Base-by-base conservation (phyloP, 1,284 basidiomycete species). In the Neotropicomus parvogracilis region DNA sequence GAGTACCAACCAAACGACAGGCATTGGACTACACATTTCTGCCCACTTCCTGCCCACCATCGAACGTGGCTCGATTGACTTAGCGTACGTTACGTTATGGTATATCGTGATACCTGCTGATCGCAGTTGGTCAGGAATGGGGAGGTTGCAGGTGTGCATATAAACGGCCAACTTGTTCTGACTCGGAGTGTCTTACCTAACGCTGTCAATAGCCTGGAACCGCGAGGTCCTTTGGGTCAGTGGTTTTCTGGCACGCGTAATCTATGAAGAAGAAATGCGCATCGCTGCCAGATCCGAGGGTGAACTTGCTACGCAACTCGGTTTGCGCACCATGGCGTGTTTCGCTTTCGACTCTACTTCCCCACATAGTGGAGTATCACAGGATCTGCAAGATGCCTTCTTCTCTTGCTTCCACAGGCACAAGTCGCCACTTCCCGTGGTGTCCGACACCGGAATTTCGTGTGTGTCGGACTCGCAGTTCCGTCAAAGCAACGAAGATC, bases 31-130 rank as follows among this genome's bases (percentile, higher is more conserved):
- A 0, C 92, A 95, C 59, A 79, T 98, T 63, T 83, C 91, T 5
- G 85, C 89, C 3, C 78, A 95, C 14, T 97, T 98, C 66, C 94
- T 98, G 48, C 93, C 94, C 0, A 98, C 95, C 0, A 92, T 98
- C 3, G 95, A 99, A 68, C 81, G 95, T 55, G 93, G 97, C 66
- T 88, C 89, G 0, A 85, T 97, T 49, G 94, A 97, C 67, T 71
- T 94, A 8, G 83, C 89, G 82, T 90, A 33, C 16, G 1, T 21
- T 31, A n/a, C 17, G 6, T 29, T 17, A 6, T 16, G 1, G 27
- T 29, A 7, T 13, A 24, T 28, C 2, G 56, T 59, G 46, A 38
- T 29, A 21, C 10, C 6, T n/a, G 21, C 44, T 55, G 31, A 55
- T 19, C 36, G 14, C 24, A 24, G 16, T 26, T 34, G 17, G 20